Evolutionary conservation across 441 rosid genomes (phyloP).

Genomic region (Croton laevigatus): DNA sequence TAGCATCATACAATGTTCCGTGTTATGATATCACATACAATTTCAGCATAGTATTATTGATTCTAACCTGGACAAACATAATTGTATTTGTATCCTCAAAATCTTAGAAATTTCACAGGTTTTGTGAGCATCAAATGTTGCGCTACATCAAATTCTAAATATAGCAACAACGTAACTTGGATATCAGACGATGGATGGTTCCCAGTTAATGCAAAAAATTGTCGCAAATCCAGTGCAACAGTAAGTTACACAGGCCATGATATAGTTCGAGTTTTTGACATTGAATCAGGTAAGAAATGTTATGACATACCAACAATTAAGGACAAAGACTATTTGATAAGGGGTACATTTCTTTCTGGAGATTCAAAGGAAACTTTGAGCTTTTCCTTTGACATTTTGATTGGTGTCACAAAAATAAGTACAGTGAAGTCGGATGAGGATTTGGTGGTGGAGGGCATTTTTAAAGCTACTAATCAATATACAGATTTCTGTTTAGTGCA

Average conservation of each 20-base stretch:
- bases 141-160: slow-evolving; percentile 31
- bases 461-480: slow-evolving; percentile 33
- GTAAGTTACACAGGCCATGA: slow-evolving; percentile 17
- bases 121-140: slow-evolving; percentile 64
- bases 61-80: slow-evolving; percentile 4
- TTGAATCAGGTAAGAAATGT: slow-evolving; percentile 48
- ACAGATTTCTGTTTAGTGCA: slow-evolving; percentile 50
- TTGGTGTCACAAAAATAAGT: slow-evolving; percentile 40
- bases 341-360: slow-evolving; percentile 38
- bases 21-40: not conserved
- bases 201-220: slow-evolving; percentile 29
- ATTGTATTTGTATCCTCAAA: not conserved
- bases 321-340: slow-evolving; percentile 44
- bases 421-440: slow-evolving; percentile 32
- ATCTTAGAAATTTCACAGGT: slow-evolving; percentile 33
- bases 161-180: slow-evolving; percentile 33
- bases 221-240: slow-evolving; percentile 27
- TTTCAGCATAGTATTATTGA: not conserved
- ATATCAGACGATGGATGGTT: slow-evolving; percentile 42
- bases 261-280: slow-evolving; percentile 38
- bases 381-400: slow-evolving; percentile 31
- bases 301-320: slow-evolving; percentile 38
- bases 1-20: not conserved
- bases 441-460: slow-evolving; percentile 43
- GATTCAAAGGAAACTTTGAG: slow-evolving; percentile 17